Base-by-base conservation (phyloP, 2,329 filamentous ascomycete species). In the Trichoderma sp. region DNA sequence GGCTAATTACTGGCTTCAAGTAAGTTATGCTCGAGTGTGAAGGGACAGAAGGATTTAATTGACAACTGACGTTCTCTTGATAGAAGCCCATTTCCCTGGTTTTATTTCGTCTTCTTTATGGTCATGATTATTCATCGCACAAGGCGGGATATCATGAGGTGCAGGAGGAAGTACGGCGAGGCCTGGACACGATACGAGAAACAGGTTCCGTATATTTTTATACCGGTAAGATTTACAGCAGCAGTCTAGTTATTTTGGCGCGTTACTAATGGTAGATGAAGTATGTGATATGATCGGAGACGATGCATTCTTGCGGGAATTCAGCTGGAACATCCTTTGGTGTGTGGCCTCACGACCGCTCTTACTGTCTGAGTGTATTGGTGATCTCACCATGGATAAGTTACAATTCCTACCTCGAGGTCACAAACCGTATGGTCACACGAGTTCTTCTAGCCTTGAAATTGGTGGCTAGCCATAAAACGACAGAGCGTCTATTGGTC, bases 1-100 rank as follows among this genome's bases (percentile, higher is more conserved):
- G 84, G 18, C 75, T 87, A 47, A 81, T 87, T 61, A 87, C 85
- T 6, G 85, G 85, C 0, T 86, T 87, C 72, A 78, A 82, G 80
- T 83, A 76, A 71, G 78, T 75, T 14, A 14, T 3, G 28, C 62
- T n/a, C 18, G 0, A 3, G 47, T 24, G 6, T 21, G 4, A n/a
- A 51, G 9, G n/a, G 2, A 1, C 43, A 11, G 4, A n/a, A 47
- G 2, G n/a, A 51, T 21, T 21, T 47, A 6, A 12, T 3, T 12
- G n/a, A 47, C 43, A 11, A 51, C 43, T 47, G n/a, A 47, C n/a
- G 2, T 11, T 47, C 7, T 21, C 18, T 21, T 47, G 6, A n/a
- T 47, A 51, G 43, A 51, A 51, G 43, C n/a, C n/a, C n/a, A 14
- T 24, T 53, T 24, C 47, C 47, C 21, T 53, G 47, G 47, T 53